Evolutionary conservation across 2,329 filamentous ascomycete species (phyloP).

Genomic region (Basipetospora chlamydospora): DNA sequence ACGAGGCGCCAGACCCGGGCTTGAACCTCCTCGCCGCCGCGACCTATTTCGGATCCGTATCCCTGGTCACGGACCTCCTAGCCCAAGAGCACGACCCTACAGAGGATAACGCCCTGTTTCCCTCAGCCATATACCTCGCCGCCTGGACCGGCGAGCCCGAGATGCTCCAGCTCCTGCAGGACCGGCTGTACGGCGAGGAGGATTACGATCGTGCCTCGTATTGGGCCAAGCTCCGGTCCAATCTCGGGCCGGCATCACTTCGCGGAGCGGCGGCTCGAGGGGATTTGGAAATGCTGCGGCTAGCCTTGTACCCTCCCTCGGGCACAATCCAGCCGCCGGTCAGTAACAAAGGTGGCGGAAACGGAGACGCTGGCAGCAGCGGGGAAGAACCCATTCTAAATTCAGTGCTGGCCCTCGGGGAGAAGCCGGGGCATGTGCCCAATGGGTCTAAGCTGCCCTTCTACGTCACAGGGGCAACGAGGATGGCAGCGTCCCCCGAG

Average conservation of each 20-base stretch:
- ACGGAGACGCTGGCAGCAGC: too few relatives aligned
- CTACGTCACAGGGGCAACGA: neutral
- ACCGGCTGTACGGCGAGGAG: neutral
- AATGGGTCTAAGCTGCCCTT: neutral
- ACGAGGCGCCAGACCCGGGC: neutral
- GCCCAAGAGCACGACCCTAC: neutral
- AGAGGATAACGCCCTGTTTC: neutral
- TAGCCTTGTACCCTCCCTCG: conserved; percentile 1
- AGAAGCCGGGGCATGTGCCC: neutral
- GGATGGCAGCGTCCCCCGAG: neutral
- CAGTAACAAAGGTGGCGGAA: neutral
- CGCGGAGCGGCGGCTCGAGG: neutral
- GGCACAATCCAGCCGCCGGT: neutral
- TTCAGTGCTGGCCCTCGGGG: neutral
- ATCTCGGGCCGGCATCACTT: neutral
- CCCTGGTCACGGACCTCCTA: neutral
- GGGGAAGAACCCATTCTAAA: neutral
- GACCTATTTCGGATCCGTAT: neutral
- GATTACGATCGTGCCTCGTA: neutral
- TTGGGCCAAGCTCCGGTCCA: neutral
- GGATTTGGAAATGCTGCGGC: conserved; percentile 1
- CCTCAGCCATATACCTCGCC: neutral
- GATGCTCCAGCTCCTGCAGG: conserved; percentile 1
- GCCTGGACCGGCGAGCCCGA: neutral
- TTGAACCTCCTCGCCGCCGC: conserved; percentile 2